phyloP scores from a whole-genome alignment of 164 flowering plant species.

The Akebia trifoliata region DNA sequence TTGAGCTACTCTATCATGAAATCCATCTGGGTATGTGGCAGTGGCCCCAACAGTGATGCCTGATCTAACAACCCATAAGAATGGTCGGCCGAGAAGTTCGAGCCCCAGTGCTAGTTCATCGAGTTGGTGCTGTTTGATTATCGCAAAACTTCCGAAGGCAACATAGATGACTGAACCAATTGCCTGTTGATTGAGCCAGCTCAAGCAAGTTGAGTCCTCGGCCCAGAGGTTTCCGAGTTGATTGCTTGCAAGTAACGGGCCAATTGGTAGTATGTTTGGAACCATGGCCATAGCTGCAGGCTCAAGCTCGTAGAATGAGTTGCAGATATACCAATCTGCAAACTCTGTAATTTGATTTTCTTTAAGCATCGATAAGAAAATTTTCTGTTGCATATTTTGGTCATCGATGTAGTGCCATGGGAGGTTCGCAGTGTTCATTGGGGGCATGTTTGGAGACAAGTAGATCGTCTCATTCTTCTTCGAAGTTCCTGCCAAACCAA shows the following conservation, averaged over 20 bases:
- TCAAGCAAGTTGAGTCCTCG: conserved; percentile 19
- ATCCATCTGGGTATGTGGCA: conserved; percentile 15
- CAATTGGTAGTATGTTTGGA: conserved; percentile 25
- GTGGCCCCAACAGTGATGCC: neutral
- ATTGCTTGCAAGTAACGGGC: conserved; percentile 26
- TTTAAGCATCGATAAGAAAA: conserved; percentile 6
- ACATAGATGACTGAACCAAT: conserved; percentile 23
- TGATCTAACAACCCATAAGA: conserved; percentile 27
- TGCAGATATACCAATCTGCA: conserved; percentile 31
- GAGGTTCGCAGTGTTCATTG: conserved; percentile 15
- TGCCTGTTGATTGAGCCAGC: conserved; percentile 31
- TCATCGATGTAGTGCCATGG: conserved; percentile 19
- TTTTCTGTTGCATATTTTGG: neutral
- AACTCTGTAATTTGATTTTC: conserved; percentile 7
- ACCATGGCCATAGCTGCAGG: conserved; percentile 9
- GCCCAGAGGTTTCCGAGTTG: conserved; percentile 15
- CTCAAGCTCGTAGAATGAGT: conserved; percentile 34
- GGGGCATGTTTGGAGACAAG: conserved; percentile 21
- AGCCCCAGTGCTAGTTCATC: conserved; percentile 30
- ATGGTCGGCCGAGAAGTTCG: conserved; percentile 21
- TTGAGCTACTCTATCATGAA: conserved; percentile 8
- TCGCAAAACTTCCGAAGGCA: conserved; percentile 26
- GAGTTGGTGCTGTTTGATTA: conserved; percentile 12
- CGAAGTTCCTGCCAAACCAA: conserved; percentile 16
- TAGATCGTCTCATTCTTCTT: conserved; percentile 9